Base-by-base conservation (phyloP, 257 asterid genomes). In the Lycium barbarum region DNA sequence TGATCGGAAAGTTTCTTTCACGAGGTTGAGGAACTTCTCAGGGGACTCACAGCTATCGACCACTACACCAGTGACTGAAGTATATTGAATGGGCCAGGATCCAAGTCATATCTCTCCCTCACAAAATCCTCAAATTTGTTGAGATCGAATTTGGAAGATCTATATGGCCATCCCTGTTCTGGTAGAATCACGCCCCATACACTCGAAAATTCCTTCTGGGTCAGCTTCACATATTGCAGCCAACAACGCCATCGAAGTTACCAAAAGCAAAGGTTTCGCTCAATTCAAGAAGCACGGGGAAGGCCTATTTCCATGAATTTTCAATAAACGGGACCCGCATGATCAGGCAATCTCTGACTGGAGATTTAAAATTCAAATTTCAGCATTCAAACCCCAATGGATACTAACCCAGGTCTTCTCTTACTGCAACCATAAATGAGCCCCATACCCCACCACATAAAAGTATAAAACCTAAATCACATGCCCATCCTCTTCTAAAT, bases 41-140 rank as follows among this genome's bases (percentile, higher is more conserved):
- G 47, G 76, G 51, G 9, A 35, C 49, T 68, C 51, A 6, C 76
- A 68, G 76, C 51, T 51, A 68, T 13, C 1, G 22, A 68, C 26
- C 51, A 68, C 76, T 15, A 13, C 51, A 68, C 47, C 1, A 36
- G 20, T 67, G 76, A 14, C 5, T 6, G 7, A 36, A 7, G 20
- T 67, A 14, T 67, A 40, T 15, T 68, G 76, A 7, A 68, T 68
- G 76, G 51, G 51, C 22, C 76, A 68, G 76, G 76, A 68, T 68
- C 20, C 76, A 68, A 36, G 76, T 68, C 11, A 17, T 35, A 36
- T 68, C 51, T 68, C 47, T 22, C 76, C 22, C 26, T 36, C 47
- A 14, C 47, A 68, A 68, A 68, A 68, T 68, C 76, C 51, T 36
- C 76, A 36, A 36, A 15, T 68, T 67, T 13, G 13, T 14, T 7